phyloP scores from a whole-genome alignment of 2,329 filamentous ascomycete genomes.

The Ophiocordyceps camponoti-rufipedis region DNA sequence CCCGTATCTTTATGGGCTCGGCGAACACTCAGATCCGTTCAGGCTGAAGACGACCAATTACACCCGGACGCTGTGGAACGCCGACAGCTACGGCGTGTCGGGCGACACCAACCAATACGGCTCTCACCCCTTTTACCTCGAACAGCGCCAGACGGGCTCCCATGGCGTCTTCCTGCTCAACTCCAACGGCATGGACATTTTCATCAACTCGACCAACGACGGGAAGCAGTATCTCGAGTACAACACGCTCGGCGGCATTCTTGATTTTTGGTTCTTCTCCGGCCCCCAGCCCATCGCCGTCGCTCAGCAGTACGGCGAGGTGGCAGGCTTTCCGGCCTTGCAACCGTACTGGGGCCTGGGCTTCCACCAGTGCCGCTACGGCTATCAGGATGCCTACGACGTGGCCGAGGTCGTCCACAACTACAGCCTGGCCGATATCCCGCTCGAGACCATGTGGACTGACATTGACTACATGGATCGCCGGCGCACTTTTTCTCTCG shows the following conservation, averaged over 20 bases:
- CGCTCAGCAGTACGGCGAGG: constrained; percentile 50
- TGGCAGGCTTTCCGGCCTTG: constrained; percentile 55
- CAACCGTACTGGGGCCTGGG: constrained; percentile 71
- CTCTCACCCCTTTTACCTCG: constrained; percentile 60
- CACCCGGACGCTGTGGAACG: constrained; percentile 49
- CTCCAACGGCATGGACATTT: constrained; percentile 55
- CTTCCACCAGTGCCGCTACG: constrained; percentile 61
- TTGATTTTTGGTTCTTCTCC: constrained; percentile 66
- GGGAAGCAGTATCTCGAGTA: constrained; percentile 59
- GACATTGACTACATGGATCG: constrained; percentile 55
- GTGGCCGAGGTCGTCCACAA: constrained; percentile 48
- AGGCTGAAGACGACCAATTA: constrained; percentile 45
- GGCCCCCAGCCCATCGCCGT: constrained; percentile 52
- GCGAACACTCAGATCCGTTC: constrained; percentile 58
- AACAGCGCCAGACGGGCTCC: constrained; percentile 25
- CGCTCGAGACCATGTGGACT: constrained; percentile 58
- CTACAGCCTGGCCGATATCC: constrained; percentile 45
- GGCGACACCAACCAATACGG: constrained; percentile 57
- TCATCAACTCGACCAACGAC: constrained; percentile 42
- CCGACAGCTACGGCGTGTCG: constrained; percentile 44
- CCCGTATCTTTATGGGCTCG: constrained; percentile 60
- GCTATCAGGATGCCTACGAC: constrained; percentile 56
- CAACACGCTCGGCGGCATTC: constrained; percentile 58
- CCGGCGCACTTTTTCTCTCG: constrained; percentile 38
- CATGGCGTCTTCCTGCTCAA: constrained; percentile 68